Base-by-base conservation (phyloP, 768 basidiomycete genomes). In the Suillus cothurnatus region DNA sequence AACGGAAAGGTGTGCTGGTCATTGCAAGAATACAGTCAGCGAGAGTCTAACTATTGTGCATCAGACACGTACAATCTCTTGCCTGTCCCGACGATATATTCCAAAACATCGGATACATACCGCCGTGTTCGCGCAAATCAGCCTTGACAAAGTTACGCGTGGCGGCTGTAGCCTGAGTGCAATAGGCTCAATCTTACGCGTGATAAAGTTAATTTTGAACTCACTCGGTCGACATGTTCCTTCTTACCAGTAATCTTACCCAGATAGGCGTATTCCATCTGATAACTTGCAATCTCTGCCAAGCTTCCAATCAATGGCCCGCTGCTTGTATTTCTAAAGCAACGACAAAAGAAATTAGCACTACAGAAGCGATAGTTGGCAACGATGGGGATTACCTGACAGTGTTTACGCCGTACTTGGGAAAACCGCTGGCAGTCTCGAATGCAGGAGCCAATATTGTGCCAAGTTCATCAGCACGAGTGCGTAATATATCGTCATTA, bases 251-350 rank as follows among this genome's bases (percentile, higher is more conserved):
- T 94, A 12, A 89, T 74, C 68, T 91, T 88, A 1, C 91, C 90
- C 2, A 96, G 83, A 69, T 95, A 95, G 63, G 89, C 84, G 73
- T 94, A 92, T 75, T 97, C 95, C 59, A 97, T 73, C 72, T 95
- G 93, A 63, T 91, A 80, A 52, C 86, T 92, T 4, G 87, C 92
- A 49, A 94, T 88, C 75, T 97, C 95, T 0, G 95, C 92, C n/a
- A 91, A 75, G 12, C 81, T 71, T 15, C 82, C 83, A 17, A 81
- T 72, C 60, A 78, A 76, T 0, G 74, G 66, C 0, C 82, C 81
- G 4, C 64, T 4, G 7, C 17, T 52, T 1, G 32, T 52, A 8
- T n/a, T 65, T 23, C 67, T 69, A 5, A 41, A 59, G 38, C 19
- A 59, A 58, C 9, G 5, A 58, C 47, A 57, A n/a, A n/a, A 5